Evolutionary conservation across 768 basidiomycete species (phyloP).

Genomic region (Trametes cingulata): DNA sequence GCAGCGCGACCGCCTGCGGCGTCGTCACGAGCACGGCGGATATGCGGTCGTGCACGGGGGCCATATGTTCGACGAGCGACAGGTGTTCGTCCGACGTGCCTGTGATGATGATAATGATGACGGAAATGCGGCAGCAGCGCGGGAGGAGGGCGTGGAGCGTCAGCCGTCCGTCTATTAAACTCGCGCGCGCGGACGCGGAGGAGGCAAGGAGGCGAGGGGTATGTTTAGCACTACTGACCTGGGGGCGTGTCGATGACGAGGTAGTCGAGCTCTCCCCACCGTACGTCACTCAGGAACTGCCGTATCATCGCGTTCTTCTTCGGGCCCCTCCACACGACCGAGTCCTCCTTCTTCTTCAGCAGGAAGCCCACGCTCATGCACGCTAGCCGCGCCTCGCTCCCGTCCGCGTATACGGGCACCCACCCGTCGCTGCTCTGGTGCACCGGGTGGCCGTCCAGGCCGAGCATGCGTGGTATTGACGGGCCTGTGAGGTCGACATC

Average conservation of each 20-base stretch:
- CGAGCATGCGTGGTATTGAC: constrained; percentile 94
- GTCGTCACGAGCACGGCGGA: constrained; percentile 93
- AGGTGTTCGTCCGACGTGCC: constrained; percentile 99
- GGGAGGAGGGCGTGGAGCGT: not conserved
- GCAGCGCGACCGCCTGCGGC: constrained; percentile 93
- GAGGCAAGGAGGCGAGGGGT: not conserved
- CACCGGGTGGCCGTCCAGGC: constrained; percentile 81
- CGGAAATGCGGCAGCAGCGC: not conserved
- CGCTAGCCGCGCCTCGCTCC: constrained; percentile 65
- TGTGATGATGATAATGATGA: too few relatives aligned
- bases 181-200: not conserved
- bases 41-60: constrained; percentile 75
- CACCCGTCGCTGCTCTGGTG: constrained; percentile 95
- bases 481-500: constrained; percentile 95
- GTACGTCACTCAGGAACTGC: constrained; percentile 92
- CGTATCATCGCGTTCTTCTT: constrained; percentile 99
- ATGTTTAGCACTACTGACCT: constrained; percentile 50
- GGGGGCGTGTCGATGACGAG: constrained; percentile 96
- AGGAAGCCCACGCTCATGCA: constrained; percentile 99
- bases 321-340: constrained; percentile 97
- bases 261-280: constrained; percentile 93
- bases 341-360: constrained; percentile 85
- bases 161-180: not conserved
- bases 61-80: constrained; percentile 90
- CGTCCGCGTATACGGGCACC: constrained; percentile 98